Evolutionary conservation across 495 filamentous ascomycete genomes (phyloP).

Genomic region (Lasiosphaeriaceae sp.): DNA sequence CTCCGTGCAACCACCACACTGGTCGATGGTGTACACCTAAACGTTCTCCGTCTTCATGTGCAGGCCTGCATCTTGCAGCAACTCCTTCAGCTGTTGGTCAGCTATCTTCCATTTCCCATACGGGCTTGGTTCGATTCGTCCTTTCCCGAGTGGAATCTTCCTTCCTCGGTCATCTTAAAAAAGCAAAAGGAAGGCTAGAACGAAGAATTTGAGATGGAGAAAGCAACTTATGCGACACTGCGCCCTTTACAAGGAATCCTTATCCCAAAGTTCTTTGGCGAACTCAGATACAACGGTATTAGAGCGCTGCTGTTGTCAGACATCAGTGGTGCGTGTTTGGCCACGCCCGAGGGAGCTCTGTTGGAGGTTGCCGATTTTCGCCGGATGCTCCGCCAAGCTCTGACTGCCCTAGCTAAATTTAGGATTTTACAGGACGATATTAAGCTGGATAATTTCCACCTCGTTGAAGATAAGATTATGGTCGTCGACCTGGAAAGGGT

Average conservation of each 20-base stretch:
- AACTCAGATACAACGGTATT: conserved; percentile 9
- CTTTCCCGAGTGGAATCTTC: conserved; percentile 18
- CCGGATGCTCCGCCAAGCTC: conserved; percentile 3
- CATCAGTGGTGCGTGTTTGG: neutral
- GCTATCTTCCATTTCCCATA: neutral
- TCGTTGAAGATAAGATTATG: conserved; percentile 8
- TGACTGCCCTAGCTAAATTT: conserved; percentile 4
- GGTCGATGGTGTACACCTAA: conserved; percentile 6
- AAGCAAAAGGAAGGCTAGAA: conserved; percentile 14
- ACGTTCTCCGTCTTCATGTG: conserved; percentile 10
- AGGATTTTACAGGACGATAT: conserved; percentile 8
- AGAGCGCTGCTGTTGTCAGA: neutral
- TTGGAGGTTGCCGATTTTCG: conserved; percentile 8
- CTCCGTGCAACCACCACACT: conserved; percentile 5
- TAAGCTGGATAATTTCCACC: conserved; percentile 12
- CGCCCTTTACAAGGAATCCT: conserved; percentile 13
- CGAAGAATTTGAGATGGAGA: conserved; percentile 15
- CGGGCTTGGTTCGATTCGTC: conserved; percentile 3
- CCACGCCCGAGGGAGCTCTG: conserved; percentile 6
- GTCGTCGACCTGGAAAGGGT: conserved; percentile 5
- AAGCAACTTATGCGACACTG: conserved; percentile 12
- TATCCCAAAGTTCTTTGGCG: conserved; percentile 12
- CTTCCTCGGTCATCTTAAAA: conserved; percentile 9
- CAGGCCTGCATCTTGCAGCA: conserved; percentile 3
- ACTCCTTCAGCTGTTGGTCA: neutral